A percentile compares a stretch with the other conserved stretches of the same genome.
These are phyloP conservation scores for Malassezia yamatoensis DNA, from an alignment of 1,284 basidiomycete species.

Conservation along the genomic window DNA sequence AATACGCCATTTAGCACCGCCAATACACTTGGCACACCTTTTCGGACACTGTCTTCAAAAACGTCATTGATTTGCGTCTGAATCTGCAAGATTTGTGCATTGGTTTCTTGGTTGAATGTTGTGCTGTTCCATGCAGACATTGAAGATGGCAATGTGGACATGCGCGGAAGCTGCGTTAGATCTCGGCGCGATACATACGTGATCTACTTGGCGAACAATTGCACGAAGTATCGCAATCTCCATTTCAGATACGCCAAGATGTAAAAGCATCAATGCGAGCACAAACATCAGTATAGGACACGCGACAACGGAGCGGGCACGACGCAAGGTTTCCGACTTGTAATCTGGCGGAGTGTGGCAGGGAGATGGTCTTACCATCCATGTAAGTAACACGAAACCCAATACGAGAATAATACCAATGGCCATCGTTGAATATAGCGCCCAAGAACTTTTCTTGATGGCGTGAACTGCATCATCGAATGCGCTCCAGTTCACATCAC, in stretches of 20 bases:
- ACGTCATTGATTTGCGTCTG: not conserved
- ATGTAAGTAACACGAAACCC: not conserved
- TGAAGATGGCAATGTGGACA: not conserved
- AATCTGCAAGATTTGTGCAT: not conserved
- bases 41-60: not conserved
- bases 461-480: not conserved
- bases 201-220: not conserved
- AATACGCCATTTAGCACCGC: slow-evolving; percentile 4
- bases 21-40: not conserved
- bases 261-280: not conserved
- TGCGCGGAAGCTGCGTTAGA: not conserved
- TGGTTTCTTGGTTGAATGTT: not conserved
- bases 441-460: not conserved
- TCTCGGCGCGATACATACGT: not conserved
- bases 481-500: not conserved
- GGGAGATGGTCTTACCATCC: not conserved
- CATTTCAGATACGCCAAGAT: not conserved
- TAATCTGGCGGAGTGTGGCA: not conserved
- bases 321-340: not conserved
- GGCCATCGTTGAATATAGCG: not conserved
- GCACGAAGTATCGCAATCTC: not conserved
- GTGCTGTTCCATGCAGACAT: not conserved
- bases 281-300: not conserved
- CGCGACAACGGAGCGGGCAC: not conserved
- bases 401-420: not conserved